phyloP scores from a whole-genome alignment of 225 moss, liverwort and hornwort genomes.

The Sphagnum tenellum region DNA sequence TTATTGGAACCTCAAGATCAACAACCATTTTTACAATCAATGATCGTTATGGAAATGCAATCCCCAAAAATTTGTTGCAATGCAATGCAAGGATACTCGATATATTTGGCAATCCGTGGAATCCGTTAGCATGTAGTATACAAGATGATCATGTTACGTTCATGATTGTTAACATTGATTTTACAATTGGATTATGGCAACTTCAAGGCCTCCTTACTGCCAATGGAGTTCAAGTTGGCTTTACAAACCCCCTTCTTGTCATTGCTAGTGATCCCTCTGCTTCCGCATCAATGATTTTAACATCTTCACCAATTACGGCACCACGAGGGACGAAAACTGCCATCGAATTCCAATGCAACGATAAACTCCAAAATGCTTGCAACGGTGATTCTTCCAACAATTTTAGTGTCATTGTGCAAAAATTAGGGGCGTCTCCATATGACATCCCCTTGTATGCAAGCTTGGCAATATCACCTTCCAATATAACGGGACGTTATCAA shows the following conservation, averaged over 20 bases:
- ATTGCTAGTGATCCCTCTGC: constrained; percentile 16
- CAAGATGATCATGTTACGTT: constrained; percentile 17
- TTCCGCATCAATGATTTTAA: constrained; percentile 6
- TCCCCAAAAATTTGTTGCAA: constrained; percentile 9
- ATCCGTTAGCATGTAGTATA: constrained; percentile 1
- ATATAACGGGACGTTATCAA: constrained; percentile 4
- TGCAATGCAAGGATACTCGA: constrained; percentile 16
- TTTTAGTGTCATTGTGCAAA: constrained; percentile 12
- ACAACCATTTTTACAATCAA: constrained; percentile 14
- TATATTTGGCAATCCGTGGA: constrained; percentile 1
- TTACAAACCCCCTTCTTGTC: constrained; percentile 18
- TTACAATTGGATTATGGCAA: too few relatives aligned
- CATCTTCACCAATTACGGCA: constrained; percentile 14
- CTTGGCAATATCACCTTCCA: constrained; percentile 6
- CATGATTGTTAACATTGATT: neutral
- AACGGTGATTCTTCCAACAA: constrained; percentile 12
- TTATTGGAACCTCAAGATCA: constrained; percentile 11
- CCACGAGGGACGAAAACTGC: constrained; percentile 15
- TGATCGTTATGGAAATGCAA: constrained; percentile 20
- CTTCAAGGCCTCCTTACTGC: constrained; percentile 13
- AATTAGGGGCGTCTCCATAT: constrained; percentile 19
- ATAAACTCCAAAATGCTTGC: constrained; percentile 20
- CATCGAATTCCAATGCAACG: constrained; percentile 17
- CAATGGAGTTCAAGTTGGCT: constrained; percentile 11
- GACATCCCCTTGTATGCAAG: constrained; percentile 18